Conservation (phyloP, 177 flowering plant genomes). For the Vitis hybrid region DNA sequence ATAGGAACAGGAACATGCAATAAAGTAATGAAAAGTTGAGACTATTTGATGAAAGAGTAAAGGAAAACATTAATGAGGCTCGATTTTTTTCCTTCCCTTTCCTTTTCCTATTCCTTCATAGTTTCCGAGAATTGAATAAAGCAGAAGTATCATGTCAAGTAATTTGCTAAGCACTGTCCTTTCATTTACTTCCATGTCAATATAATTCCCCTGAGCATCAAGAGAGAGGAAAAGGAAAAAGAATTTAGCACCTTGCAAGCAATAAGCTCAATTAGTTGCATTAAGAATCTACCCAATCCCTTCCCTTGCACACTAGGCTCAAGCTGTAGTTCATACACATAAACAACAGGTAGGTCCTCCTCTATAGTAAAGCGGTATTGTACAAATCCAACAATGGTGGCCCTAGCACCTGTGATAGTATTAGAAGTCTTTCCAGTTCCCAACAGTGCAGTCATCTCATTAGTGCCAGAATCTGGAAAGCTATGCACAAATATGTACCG, state of each 20-base stretch:
- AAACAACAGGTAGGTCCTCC: conserved; percentile 87
- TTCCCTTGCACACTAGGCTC: conserved; percentile 72
- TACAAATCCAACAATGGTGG: conserved; percentile 73
- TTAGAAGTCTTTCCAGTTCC: conserved; percentile 11
- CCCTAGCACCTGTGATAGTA: conserved; percentile 21
- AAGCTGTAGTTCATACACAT: conserved; percentile 90
- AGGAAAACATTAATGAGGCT: too few relatives aligned
- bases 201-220: background rate
- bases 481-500: conserved; percentile 74
- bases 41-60: too few relatives aligned
- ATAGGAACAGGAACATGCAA: too few relatives aligned
- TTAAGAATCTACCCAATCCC: conserved; percentile 81
- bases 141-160: background rate
- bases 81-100: too few relatives aligned
- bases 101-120: too few relatives aligned
- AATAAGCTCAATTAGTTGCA: conserved; percentile 87
- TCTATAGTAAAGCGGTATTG: conserved; percentile 79
- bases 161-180: background rate
- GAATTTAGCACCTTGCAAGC: conserved; percentile 62
- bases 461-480: conserved; percentile 22
- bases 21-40: too few relatives aligned
- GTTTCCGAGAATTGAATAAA: background rate
- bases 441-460: conserved; percentile 10
- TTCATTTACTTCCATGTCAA: background rate
- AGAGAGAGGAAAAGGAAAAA: background rate